A percentile compares a stretch with the other conserved stretches of the same genome.
phyloP scores from a whole-genome alignment of 176 grass and related monocot genomes.

The Carex scoparia region DNA sequence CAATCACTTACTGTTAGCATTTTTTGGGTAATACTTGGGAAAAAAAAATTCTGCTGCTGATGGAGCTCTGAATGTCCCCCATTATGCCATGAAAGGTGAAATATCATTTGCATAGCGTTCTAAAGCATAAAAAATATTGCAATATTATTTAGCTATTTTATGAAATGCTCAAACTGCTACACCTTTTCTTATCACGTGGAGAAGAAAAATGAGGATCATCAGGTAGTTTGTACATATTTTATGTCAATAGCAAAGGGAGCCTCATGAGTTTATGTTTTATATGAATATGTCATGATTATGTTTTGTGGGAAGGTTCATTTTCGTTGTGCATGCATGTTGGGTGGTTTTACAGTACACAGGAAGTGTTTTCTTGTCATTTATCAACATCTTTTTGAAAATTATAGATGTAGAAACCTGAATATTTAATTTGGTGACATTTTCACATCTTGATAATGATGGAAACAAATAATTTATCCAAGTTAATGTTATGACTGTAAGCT shows the following conservation, averaged over 20 bases:
- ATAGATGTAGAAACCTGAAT: not conserved
- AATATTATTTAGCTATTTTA: not conserved
- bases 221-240: not conserved
- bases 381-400: not conserved
- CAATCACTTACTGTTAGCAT: not conserved
- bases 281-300: not conserved
- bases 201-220: not conserved
- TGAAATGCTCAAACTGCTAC: not conserved
- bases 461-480: not conserved
- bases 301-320: not conserved
- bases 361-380: not conserved
- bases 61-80: not conserved
- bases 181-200: not conserved
- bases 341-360: not conserved
- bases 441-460: not conserved
- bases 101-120: not conserved
- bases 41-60: not conserved
- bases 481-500: constrained; percentile 4
- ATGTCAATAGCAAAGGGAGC: not conserved
- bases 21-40: not conserved
- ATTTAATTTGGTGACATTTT: not conserved
- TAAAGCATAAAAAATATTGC: not conserved
- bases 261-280: not conserved
- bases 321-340: not conserved
- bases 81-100: not conserved